These are phyloP conservation scores for Trichoderma afroharzianum DNA, from an alignment of 2,329 filamentous ascomycete genomes.

Conservation along the genomic window DNA sequence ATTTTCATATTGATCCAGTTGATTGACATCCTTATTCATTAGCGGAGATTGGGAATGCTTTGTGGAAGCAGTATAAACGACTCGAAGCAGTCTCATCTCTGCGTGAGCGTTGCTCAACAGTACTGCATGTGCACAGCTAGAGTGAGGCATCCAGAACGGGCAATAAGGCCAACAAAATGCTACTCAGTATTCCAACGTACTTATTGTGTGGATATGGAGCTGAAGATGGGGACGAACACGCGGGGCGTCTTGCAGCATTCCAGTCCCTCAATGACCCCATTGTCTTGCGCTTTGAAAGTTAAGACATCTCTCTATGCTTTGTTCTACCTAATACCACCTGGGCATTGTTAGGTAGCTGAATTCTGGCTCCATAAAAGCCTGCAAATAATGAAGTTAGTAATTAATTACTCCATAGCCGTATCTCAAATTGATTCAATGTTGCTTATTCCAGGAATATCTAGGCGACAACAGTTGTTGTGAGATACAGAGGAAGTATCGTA, in stretches of 20 bases:
- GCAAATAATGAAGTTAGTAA: no score
- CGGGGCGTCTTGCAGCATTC: not conserved
- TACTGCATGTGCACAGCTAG: not conserved
- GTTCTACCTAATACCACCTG: no score
- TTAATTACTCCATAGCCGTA: no score
- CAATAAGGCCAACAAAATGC: not conserved
- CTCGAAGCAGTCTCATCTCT: not conserved
- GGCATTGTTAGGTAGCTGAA: no score
- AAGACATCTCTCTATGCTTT: not conserved
- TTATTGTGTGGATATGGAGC: not conserved
- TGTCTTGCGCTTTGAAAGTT: not conserved
- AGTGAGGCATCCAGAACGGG: not conserved
- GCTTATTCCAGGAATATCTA: no score
- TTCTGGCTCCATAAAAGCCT: no score
- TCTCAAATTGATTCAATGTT: no score
- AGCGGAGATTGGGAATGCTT: not conserved
- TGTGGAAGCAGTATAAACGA: not conserved
- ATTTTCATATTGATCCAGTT: not conserved
- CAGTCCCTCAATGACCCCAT: not conserved
- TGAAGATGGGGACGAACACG: not conserved
- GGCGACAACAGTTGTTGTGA: no score
- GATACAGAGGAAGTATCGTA: not conserved
- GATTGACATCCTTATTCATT: fast-evolving
- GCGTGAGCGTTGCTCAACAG: not conserved
- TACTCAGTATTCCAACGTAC: not conserved